Base-by-base conservation (phyloP, 495 filamentous ascomycete species). In the Penicillium coffeae region DNA sequence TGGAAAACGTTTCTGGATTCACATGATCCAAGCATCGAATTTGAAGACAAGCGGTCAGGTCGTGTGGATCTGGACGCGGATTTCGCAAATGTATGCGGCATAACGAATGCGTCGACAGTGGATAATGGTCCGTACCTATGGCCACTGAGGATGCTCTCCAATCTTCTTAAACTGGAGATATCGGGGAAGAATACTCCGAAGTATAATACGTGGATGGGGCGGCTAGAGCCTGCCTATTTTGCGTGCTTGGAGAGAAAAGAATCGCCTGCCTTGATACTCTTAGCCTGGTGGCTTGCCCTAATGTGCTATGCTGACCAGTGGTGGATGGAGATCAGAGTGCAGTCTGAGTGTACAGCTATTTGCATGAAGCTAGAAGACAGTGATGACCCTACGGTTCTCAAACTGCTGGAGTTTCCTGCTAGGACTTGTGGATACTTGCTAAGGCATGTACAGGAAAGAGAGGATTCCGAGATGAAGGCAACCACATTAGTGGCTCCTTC, bases 371-470 rank as follows among this genome's bases (percentile, higher is more conserved):
- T 79, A 16, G 65, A 70, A 41, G 48, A 56, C n/a, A 64, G 46
- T 48, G 48, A 42, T 7, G 50, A 71, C 44, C 49, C 56, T 3
- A 34, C 56, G 1, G 47, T 70, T 37, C 44, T 61, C 33, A 38
- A 42, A 12, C 38, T 67, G 54, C 14, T 67, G 36, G 55, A 61
- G 38, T 65, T 61, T 62, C 71, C 95, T 47, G 90, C 91, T 1
- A 80, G 87, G 64, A 75, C 83, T 13, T 83, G 95, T 47, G 90
- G 91, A 20, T 92, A 90, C 46, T 80, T 90, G 59, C 55, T 95
- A 51, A 74, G 59, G 2, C 86, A 94, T 30, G 94, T 94, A 86
- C 87, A 93, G 63, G 60, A 58, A 44, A 34, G 47, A 10, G 45
- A 33, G 32, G 21, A 21, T n/a, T n/a, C n/a, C n/a, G n/a, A n/a